Conservation (phyloP, 345 rosid species). For the Salix udensis region DNA sequence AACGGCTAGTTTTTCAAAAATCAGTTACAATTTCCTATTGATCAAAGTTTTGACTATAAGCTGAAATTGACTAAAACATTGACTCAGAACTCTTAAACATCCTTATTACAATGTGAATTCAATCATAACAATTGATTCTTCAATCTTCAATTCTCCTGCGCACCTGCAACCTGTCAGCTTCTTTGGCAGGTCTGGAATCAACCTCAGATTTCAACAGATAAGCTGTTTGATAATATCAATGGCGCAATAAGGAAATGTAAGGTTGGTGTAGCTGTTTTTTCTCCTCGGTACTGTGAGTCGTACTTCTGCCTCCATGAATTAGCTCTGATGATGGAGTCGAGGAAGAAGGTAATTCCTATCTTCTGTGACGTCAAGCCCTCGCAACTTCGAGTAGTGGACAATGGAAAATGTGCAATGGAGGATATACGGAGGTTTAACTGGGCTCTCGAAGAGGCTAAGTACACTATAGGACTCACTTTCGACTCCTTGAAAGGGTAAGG, state of each 20-base stretch:
- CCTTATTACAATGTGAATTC: no score
- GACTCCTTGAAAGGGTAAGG: constrained; percentile 61
- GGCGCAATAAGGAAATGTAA: constrained; percentile 44
- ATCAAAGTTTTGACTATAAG: no score
- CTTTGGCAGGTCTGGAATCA: no score
- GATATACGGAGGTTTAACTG: constrained; percentile 44
- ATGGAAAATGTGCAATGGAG: constrained; percentile 29
- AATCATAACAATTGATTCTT: no score
- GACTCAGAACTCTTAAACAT: no score
- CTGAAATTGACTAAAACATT: no score
- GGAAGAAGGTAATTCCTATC: constrained; percentile 62
- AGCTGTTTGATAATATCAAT: constrained; percentile 57
- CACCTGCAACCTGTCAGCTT: no score
- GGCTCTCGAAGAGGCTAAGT: constrained; percentile 71
- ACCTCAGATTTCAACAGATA: no score
- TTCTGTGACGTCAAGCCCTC: constrained; percentile 76
- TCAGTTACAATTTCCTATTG: no score
- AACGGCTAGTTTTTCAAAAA: no score
- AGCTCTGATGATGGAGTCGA: constrained; percentile 63
- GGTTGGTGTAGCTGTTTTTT: constrained; percentile 56
- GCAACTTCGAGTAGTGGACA: constrained; percentile 40
- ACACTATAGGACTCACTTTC: constrained; percentile 59
- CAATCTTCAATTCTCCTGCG: no score
- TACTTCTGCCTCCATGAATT: constrained; percentile 67
- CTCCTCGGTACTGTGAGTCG: constrained; percentile 59